Base-by-base conservation (phyloP, 179 eudicot genomes). In the Patellifolia procumbens region DNA sequence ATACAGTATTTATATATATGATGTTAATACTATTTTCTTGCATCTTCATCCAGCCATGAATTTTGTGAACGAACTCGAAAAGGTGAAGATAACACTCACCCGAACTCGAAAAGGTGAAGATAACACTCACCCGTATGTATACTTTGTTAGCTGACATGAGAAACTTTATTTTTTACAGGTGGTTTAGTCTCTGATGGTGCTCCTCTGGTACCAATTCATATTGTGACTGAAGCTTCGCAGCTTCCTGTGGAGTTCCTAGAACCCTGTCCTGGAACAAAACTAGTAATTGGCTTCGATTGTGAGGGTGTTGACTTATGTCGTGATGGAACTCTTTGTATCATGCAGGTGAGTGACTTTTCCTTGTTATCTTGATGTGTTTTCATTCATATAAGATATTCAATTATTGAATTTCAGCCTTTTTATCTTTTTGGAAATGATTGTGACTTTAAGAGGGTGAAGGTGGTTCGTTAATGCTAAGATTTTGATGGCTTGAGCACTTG, bases 291-390 rank as follows among this genome's bases (percentile, higher is more conserved):
- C 46, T 91, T 92, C 76, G 98, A 94, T 70, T 94, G 97, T 82
- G 98, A 94, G 82, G 98, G 97, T 78, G 98, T 89, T 79, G 94
- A 94, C 78, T 97, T 94, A 26, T 88, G 98, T 85, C 90, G 96
- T 58, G 31, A 85, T 71, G 97, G 98, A 74, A 81, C 89, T 77
- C 96, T 94, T 72, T 94, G 98, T 80, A 87, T 94, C 55, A 94
- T 94, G 91, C 98, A 94, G 98, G 97, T 91, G 64, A 64, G 60
- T 51, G 28, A 59, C 35, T 70, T n/a, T 56, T 79, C 52, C 20
- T 71, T 19, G 20, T 26, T 37, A 34, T 53, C 39, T 43, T 56
- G 55, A 71, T 42, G 59, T 71, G 48, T 49, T 61, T n/a, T 16
- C 12, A 22, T 32, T 26, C 3, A 46, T 32, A n/a, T 4, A 13